Conservation (phyloP, 192 early-diverging fungal species). For the Geranomyces michiganensis region DNA sequence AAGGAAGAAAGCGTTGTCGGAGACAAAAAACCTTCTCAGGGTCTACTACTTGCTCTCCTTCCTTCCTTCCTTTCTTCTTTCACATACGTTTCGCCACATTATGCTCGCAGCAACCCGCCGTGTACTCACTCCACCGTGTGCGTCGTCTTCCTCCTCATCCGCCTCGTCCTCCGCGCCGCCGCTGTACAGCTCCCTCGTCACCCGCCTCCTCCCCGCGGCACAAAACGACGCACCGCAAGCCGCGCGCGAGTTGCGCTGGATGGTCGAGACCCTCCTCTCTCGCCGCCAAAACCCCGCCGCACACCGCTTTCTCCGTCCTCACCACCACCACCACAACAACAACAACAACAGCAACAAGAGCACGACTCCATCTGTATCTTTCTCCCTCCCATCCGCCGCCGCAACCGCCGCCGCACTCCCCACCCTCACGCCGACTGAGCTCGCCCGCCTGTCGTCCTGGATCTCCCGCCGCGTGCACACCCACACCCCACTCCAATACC, state of each 20-base stretch:
- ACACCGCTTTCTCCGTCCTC: slow-evolving; percentile 23
- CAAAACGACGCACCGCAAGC: slow-evolving; percentile 19
- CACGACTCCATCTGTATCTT: neutral
- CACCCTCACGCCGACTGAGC: slow-evolving; percentile 7
- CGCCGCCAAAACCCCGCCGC: slow-evolving; percentile 10
- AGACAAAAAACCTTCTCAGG: no score
- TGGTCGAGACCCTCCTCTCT: slow-evolving; percentile 17
- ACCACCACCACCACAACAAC: no score
- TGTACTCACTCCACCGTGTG: no score
- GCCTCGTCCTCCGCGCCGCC: neutral
- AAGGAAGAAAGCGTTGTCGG: no score
- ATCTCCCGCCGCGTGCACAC: slow-evolving; percentile 9
- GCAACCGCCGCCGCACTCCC: neutral
- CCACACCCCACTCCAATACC: slow-evolving; percentile 91
- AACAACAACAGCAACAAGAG: no score
- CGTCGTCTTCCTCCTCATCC: no score
- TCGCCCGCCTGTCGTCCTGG: slow-evolving; percentile 28
- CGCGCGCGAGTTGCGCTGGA: slow-evolving; percentile 29
- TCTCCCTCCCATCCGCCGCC: neutral
- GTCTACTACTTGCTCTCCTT: no score
- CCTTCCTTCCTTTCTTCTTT: no score
- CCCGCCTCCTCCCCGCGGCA: slow-evolving; percentile 8
- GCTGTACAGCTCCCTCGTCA: neutral
- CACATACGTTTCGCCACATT: no score
- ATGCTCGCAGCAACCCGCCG: no score